Percentiles rank a stretch among this genome's conserved stretches.
phyloP scores from a whole-genome alignment of 345 rosid species.

The Dipteronia sinensis region DNA sequence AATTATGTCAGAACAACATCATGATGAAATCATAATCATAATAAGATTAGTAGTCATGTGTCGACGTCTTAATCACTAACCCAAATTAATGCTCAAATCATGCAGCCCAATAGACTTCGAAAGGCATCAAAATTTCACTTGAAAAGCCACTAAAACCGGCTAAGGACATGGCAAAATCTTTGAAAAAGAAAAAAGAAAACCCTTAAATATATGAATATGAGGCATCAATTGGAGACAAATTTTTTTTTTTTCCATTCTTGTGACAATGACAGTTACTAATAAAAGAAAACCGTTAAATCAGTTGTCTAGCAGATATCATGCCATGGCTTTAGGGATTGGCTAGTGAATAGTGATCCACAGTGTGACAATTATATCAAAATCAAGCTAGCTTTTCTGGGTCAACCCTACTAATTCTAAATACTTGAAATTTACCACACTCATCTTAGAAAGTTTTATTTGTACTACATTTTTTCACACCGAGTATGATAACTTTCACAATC shows the following conservation, averaged over 20 bases:
- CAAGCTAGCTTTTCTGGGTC: not conserved
- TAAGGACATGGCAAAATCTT: slow-evolving; percentile 28
- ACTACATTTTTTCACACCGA: not conserved
- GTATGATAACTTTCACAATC: no score
- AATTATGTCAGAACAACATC: not conserved
- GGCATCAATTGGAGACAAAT: not conserved
- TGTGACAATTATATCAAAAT: not conserved
- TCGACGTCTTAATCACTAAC: not conserved
- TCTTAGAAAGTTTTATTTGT: no score
- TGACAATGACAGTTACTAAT: slow-evolving; percentile 16
- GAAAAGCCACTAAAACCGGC: slow-evolving; percentile 27
- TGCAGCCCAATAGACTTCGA: not conserved
- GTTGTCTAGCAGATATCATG: slow-evolving; percentile 34
- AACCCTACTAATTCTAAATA: not conserved
- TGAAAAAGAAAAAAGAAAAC: not conserved
- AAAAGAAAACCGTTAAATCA: slow-evolving; percentile 22
- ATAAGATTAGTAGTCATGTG: not conserved
- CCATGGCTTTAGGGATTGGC: slow-evolving; percentile 22
- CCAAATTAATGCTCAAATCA: slow-evolving; percentile 15
- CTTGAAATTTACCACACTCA: no score
- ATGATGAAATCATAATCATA: not conserved
- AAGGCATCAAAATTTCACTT: not conserved
- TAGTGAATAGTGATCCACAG: not conserved
- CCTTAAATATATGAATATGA: not conserved
- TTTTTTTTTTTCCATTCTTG: not conserved